phyloP scores from a whole-genome alignment of 2,329 filamentous ascomycete species.

The Diplodia sapinea region DNA sequence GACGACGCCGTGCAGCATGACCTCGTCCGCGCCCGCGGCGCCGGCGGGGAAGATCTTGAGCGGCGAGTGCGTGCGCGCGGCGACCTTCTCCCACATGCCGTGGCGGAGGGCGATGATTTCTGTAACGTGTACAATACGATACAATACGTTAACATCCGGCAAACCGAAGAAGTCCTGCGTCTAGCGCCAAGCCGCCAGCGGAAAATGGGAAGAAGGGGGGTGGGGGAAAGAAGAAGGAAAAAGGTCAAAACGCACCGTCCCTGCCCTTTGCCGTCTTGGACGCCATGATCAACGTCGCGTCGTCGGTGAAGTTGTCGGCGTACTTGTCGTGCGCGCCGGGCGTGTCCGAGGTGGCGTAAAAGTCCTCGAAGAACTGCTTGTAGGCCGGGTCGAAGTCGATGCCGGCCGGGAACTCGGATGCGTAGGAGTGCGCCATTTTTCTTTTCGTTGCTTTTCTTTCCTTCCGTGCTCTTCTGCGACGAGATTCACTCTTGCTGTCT shows the following conservation, averaged over 20 bases:
- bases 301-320: conserved; percentile 53
- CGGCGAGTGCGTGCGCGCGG: conserved; percentile 53
- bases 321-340: conserved; percentile 58
- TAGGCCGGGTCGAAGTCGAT: conserved; percentile 49
- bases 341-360: conserved; percentile 55
- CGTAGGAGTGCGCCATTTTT: conserved; percentile 35
- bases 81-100: conserved; percentile 60
- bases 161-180: no score
- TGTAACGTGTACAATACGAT: conserved; percentile 34
- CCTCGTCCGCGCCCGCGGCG: conserved; percentile 49
- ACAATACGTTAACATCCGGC: no score
- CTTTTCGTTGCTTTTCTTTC: neutral
- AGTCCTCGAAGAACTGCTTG: conserved; percentile 53
- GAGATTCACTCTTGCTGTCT: neutral
- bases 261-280: conserved; percentile 54
- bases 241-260: conserved; percentile 47
- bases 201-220: neutral
- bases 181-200: neutral
- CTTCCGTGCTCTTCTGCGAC: neutral
- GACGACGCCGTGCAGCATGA: conserved; percentile 62
- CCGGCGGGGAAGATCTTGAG: conserved; percentile 60
- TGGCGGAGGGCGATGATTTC: conserved; percentile 60
- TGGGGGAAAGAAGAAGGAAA: neutral
- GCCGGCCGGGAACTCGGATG: conserved; percentile 43
- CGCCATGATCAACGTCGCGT: conserved; percentile 61